phyloP scores from a whole-genome alignment of 2,329 filamentous ascomycete species.

The Thelonectria olida region DNA sequence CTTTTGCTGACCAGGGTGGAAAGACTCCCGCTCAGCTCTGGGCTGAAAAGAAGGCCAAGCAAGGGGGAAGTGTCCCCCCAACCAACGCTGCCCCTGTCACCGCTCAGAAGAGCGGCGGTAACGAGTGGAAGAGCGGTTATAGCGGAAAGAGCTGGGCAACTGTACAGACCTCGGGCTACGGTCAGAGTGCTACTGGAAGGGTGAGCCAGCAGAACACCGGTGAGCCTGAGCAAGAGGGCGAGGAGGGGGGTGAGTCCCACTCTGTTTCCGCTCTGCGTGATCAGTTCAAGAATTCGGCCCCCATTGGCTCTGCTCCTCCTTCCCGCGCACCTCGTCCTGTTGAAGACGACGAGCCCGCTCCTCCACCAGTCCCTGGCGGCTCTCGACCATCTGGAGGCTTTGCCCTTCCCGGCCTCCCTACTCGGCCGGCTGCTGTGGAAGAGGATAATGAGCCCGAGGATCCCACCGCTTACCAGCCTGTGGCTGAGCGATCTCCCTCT shows the following conservation, averaged over 20 bases:
- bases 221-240: constrained; percentile 53
- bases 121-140: constrained; percentile 90
- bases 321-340: constrained; percentile 47
- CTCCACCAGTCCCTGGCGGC: constrained; percentile 60
- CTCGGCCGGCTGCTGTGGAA: constrained; percentile 64
- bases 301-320: constrained; percentile 65
- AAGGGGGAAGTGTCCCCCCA: constrained; percentile 66
- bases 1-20: constrained; percentile 92
- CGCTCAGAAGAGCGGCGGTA: constrained; percentile 75
- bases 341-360: constrained; percentile 60
- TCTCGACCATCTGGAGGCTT: constrained; percentile 80
- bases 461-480: constrained; percentile 48
- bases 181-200: constrained; percentile 64
- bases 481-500: constrained; percentile 66
- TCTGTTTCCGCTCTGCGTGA: constrained; percentile 79
- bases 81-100: constrained; percentile 63
- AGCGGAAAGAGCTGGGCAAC: constrained; percentile 88
- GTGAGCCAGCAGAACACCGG: constrained; percentile 71
- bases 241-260: constrained; percentile 62
- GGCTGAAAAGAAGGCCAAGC: constrained; percentile 95
- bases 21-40: constrained; percentile 97
- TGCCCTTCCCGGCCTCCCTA: constrained; percentile 80
- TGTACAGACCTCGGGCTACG: constrained; percentile 74
- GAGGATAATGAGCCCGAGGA: constrained; percentile 64
- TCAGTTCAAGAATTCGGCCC: constrained; percentile 80